phyloP scores from a whole-genome alignment of 2,329 filamentous ascomycete genomes.

The Nemania sp. region DNA sequence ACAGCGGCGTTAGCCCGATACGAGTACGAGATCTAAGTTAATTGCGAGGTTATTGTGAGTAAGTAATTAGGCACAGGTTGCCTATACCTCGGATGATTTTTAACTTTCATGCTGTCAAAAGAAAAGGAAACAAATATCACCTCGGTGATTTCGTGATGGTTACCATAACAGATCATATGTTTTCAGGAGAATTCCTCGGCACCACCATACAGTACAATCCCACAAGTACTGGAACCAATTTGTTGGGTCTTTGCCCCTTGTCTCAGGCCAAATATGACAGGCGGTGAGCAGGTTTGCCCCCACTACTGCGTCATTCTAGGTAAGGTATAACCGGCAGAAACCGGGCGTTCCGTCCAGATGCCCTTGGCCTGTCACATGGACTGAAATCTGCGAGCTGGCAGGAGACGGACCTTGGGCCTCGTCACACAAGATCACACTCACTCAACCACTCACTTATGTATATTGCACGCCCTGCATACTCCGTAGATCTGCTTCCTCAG shows the following conservation, averaged over 20 bases:
- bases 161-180: too few species aligned
- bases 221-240: slow-evolving; percentile 20
- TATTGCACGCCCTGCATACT: not conserved
- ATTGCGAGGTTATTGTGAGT: too few species aligned
- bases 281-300: slow-evolving; percentile 27
- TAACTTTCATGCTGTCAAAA: too few species aligned
- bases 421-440: slow-evolving; percentile 13
- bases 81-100: too few species aligned
- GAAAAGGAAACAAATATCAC: too few species aligned
- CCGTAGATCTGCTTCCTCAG: not conserved
- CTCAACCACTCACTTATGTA: too few species aligned
- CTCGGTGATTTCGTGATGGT: too few species aligned
- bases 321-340: slow-evolving; percentile 35
- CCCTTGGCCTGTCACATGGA: slow-evolving; percentile 36
- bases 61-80: too few species aligned
- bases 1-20: too few species aligned
- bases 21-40: too few species aligned
- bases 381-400: slow-evolving; percentile 14
- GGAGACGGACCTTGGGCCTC: slow-evolving; percentile 1
- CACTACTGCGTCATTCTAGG: slow-evolving; percentile 37
- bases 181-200: too few species aligned
- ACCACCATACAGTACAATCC: not conserved
- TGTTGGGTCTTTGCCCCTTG: slow-evolving; percentile 16
- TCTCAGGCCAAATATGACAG: slow-evolving; percentile 18
- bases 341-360: not conserved